Evolutionary conservation across 768 basidiomycete species (phyloP), one percentile per base, ranked within the genome.

Genomic region (Termitomyces sp.): DNA sequence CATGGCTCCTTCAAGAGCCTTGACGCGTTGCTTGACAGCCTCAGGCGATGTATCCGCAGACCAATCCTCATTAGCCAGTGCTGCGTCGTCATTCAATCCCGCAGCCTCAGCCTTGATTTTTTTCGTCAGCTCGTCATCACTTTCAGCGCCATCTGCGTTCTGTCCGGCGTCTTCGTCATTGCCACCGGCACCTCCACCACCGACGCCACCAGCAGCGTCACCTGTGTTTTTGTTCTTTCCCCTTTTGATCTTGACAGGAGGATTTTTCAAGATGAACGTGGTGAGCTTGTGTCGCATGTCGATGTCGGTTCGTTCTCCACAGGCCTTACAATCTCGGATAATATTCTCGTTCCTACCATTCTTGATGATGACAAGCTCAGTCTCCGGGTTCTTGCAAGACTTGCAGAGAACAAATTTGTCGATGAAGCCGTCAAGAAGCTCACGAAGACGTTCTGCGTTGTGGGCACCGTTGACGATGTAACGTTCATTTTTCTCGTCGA

Each of bases 401-500:
- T 86, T 88, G 76, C 97, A 99, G 15, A 99, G 86, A 41, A 99
- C 94, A 62, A 97, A 99, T 73, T 98, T 98, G 64, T 96, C 93
- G 76, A 99, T 99, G 80, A 98, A 99, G 45, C 72, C 82, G 70
- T 98, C 96, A 63, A 99, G 88, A 15, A 99, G 85, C 71, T 98
- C 96, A 54, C 95, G 90, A 27, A 99, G 85, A 56, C 94, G 90
- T 41, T 83, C 76, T 39, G 93, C 88, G 60, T 97, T 86, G 68
- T 99, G 97, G 25, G 93, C 93, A 45, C 97, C 97, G 64, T 98
- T 98, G 72, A 98, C 96, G 60, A 99, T 98, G 77, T 96, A 99
- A 44, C 96, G 84, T 62, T 99, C 97, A 65, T 92, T 92, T 73
- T 93, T 94, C 71, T 96, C 93, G 71, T 98, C 94, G 68, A 92